Percentiles rank a stretch among this genome's conserved stretches.
Conservation (phyloP, 2,329 filamentous ascomycete genomes). For the Emergomyces orientalis region DNA sequence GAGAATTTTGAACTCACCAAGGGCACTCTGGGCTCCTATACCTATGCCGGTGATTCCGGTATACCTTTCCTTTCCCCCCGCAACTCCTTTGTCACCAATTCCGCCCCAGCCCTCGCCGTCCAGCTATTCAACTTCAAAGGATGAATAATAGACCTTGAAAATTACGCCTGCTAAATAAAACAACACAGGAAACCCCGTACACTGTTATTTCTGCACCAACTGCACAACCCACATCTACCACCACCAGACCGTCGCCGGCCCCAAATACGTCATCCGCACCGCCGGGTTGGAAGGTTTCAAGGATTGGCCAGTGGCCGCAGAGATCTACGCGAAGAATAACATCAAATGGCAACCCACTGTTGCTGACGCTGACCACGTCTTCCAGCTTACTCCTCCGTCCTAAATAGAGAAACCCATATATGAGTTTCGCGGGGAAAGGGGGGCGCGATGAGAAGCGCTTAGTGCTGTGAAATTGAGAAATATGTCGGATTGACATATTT, state of each 20-base stretch:
- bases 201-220: conserved; percentile 51
- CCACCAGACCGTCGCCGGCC: conserved; percentile 44
- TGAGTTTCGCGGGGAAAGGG: neutral
- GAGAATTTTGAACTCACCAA: conserved; percentile 44
- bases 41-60: conserved; percentile 49
- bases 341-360: conserved; percentile 46
- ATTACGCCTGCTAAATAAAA: neutral
- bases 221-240: conserved; percentile 50
- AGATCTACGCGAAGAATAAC: conserved; percentile 48
- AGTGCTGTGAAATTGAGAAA: neutral
- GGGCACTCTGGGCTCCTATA: conserved; percentile 44
- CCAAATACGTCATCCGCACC: conserved; percentile 45
- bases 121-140: neutral
- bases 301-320: conserved; percentile 42
- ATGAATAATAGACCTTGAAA: neutral
- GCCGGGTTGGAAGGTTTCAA: conserved; percentile 40
- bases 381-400: conserved; percentile 37
- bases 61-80: conserved; percentile 11
- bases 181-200: conserved; percentile 41
- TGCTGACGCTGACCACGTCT: conserved; percentile 31
- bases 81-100: neutral
- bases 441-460: neutral
- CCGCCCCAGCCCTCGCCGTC: neutral
- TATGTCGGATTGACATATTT: neutral
- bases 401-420: neutral